Evolutionary conservation across 441 rosid species (phyloP).

Genomic region (Monsonia emarginata): DNA sequence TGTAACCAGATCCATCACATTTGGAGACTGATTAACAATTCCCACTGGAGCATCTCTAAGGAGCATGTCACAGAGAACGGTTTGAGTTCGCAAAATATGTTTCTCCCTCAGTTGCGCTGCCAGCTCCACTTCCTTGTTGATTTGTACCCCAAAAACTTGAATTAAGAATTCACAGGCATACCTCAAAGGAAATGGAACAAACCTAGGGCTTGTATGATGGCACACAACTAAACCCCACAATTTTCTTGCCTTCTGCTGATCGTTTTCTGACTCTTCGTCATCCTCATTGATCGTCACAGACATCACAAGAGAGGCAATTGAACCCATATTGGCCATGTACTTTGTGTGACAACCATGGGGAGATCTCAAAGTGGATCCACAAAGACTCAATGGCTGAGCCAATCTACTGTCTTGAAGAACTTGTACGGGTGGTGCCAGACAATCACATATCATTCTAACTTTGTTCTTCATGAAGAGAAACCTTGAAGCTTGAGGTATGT

Average conservation of each 20-base stretch:
- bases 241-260: constrained; percentile 38
- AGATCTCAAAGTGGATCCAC: constrained; percentile 69
- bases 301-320: constrained; percentile 77
- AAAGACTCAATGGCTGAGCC: constrained; percentile 58
- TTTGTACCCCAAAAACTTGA: constrained; percentile 65
- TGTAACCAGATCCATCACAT: constrained; percentile 71
- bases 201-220: constrained; percentile 65
- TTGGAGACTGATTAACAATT: constrained; percentile 60
- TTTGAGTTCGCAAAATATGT: constrained; percentile 55
- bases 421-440: constrained; percentile 47
- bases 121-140: constrained; percentile 64
- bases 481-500: constrained; percentile 81
- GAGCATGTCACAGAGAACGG: constrained; percentile 78
- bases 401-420: constrained; percentile 58
- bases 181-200: constrained; percentile 67
- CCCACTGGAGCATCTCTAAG: constrained; percentile 69
- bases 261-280: constrained; percentile 34
- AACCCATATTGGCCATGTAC: constrained; percentile 80
- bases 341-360: constrained; percentile 78
- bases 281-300: constrained; percentile 62
- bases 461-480: constrained; percentile 72
- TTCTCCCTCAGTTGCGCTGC: constrained; percentile 56
- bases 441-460: constrained; percentile 80
- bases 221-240: constrained; percentile 87
- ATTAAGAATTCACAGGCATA: constrained; percentile 77